Evolutionary conservation across 225 moss, liverwort and hornwort genomes (phyloP).

Genomic region (Lunularia cruciata): DNA sequence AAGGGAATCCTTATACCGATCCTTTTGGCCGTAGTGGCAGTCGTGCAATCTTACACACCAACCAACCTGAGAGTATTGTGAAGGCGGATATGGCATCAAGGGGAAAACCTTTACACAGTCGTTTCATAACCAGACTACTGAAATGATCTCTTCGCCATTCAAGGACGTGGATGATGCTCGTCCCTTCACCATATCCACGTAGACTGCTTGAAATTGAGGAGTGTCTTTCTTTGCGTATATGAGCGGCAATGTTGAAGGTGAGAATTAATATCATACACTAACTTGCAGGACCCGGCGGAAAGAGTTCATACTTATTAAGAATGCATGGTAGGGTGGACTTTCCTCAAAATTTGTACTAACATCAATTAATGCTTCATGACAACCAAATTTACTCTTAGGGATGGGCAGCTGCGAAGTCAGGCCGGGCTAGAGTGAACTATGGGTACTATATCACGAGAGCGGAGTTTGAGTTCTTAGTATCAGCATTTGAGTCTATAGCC

Average conservation of each 20-base stretch:
- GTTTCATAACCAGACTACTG: slow-evolving; percentile 45
- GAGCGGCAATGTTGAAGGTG: slow-evolving; percentile 31
- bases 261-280: no score
- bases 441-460: slow-evolving; percentile 30
- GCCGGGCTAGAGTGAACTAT: slow-evolving; percentile 41
- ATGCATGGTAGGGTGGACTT: no score
- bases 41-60: neutral
- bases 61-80: neutral
- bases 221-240: slow-evolving; percentile 24
- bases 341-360: no score
- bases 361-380: neutral
- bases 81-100: neutral
- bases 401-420: slow-evolving; percentile 33
- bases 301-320: no score
- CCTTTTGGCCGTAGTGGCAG: no score
- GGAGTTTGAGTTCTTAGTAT: slow-evolving; percentile 40
- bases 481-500: slow-evolving; percentile 41
- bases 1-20: no score
- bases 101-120: slow-evolving; percentile 33
- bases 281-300: no score
- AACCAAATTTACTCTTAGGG: no score
- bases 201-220: slow-evolving; percentile 27
- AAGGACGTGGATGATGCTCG: slow-evolving; percentile 49
- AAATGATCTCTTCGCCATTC: slow-evolving; percentile 52
- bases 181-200: slow-evolving; percentile 43